Evolutionary conservation across 768 basidiomycete species (phyloP), one percentile per base, ranked within the genome.

Genomic region (Boletus subcaerulescens): DNA sequence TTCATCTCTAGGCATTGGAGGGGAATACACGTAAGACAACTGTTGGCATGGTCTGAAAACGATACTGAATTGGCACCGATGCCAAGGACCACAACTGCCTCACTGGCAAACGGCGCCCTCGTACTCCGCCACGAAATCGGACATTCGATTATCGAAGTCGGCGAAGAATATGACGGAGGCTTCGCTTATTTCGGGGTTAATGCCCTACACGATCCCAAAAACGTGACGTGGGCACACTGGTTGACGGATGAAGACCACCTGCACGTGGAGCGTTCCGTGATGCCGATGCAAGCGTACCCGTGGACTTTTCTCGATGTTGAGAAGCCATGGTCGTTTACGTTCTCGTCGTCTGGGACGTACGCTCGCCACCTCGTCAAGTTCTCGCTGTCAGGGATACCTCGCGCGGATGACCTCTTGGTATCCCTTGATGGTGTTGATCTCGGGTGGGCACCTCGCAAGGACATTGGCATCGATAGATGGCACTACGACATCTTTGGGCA

Each of bases 161-260:
- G 90, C 5, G 90, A 91, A 70, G 89, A 91, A 71, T 91, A 92
- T 64, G 90, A 91, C 59, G 89, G 89, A 13, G 89, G 87, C 5
- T 82, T 70, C 56, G 84, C 76, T 4, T 92, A 91, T 67, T 88
- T 78, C 60, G 89, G 89, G 15, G 76, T 78, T 35, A 89, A 92
- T 62, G 80, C 86, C 4, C 76, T 77, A 26, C 71, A 78, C 43
- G 67, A 82, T 57, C 60, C 71, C 32, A 67, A 69, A 11, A 50
- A 72, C 26, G 63, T 87, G 29, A 78, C 85, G 8, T 92, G 90
- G 90, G 67, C 74, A 0, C 85, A 89, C 57, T 92, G 90, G 90
- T 74, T 91, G 48, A 75, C 81, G 15, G 55, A 72, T 29, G 52
- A 64, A 33, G 62, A 69, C 38, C 45, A 55, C 6, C 68, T 71